A percentile compares a stretch with the other conserved stretches of the same genome.
These are phyloP conservation scores for Quercus wislizeni DNA, from an alignment of 306 rosid species.

Conservation along the genomic window DNA sequence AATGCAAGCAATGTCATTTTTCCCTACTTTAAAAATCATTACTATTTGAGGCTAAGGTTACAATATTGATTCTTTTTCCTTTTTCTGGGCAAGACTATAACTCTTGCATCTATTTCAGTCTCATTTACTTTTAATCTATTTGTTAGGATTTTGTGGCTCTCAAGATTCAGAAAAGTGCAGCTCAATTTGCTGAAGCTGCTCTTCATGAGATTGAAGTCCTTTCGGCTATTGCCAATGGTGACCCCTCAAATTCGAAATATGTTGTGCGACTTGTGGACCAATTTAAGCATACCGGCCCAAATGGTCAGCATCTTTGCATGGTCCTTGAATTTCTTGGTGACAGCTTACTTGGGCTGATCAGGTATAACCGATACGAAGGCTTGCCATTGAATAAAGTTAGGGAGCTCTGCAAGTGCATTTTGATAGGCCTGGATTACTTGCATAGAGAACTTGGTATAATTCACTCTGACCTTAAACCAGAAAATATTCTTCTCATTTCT, in stretches of 20 bases:
- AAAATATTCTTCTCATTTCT: slow-evolving; percentile 80
- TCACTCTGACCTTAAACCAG: slow-evolving; percentile 90
- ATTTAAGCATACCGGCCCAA: slow-evolving; percentile 92
- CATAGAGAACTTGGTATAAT: slow-evolving; percentile 87
- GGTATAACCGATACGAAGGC: slow-evolving; percentile 70
- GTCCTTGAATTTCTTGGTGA: slow-evolving; percentile 97
- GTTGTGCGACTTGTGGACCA: slow-evolving; percentile 79
- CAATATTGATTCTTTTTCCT: too few species aligned
- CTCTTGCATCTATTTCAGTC: neutral
- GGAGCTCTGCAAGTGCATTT: slow-evolving; percentile 77
- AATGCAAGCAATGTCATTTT: neutral
- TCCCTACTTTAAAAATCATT: too few species aligned
- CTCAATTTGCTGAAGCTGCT: slow-evolving; percentile 91
- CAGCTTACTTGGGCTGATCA: slow-evolving; percentile 85
- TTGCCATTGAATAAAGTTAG: slow-evolving; percentile 72
- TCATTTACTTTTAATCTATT: slow-evolving; percentile 9
- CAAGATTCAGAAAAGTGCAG: slow-evolving; percentile 96
- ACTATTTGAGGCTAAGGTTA: too few species aligned
- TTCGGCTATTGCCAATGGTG: slow-evolving; percentile 61
- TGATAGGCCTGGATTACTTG: slow-evolving; percentile 86
- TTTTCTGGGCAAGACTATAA: neutral
- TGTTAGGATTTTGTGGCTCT: slow-evolving; percentile 84
- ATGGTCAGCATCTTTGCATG: slow-evolving; percentile 97
- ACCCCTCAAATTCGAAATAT: slow-evolving; percentile 70
- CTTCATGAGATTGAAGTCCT: slow-evolving; percentile 87